Conservation (phyloP, 2,329 filamentous ascomycete genomes). For the Diaporthe ampelina region DNA sequence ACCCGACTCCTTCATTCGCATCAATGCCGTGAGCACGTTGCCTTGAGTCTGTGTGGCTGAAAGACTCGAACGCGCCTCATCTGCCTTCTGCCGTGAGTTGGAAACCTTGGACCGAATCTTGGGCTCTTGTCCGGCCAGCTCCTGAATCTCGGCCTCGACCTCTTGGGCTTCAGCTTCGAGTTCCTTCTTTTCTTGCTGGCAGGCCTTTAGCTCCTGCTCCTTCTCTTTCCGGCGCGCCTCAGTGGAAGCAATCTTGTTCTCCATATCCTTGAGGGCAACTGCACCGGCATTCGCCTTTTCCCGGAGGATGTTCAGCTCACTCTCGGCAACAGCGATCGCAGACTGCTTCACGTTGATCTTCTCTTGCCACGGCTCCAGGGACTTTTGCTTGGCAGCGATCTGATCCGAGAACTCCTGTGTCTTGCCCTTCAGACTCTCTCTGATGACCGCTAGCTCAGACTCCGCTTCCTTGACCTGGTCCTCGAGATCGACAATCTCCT, state of each 20-base stretch:
- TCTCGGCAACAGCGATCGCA: conserved; percentile 92
- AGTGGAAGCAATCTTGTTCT: conserved; percentile 82
- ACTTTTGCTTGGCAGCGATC: conserved; percentile 92
- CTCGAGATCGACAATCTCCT: conserved; percentile 84
- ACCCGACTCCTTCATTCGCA: conserved; percentile 95
- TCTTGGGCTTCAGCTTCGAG: conserved; percentile 82
- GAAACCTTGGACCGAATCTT: conserved; percentile 88
- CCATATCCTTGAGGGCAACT: conserved; percentile 84
- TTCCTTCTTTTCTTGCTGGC: conserved; percentile 78
- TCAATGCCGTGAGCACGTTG: conserved; percentile 90
- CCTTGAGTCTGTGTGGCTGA: conserved; percentile 92
- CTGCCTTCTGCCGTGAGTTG: conserved; percentile 91
- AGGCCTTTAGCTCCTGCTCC: conserved; percentile 79
- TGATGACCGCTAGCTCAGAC: conserved; percentile 83
- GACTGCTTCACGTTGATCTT: conserved; percentile 98
- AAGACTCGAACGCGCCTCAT: conserved; percentile 92
- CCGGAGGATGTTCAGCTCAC: conserved; percentile 90
- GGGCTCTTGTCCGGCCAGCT: conserved; percentile 83
- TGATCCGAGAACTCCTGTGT: conserved; percentile 95
- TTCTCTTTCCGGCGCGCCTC: conserved; percentile 81
- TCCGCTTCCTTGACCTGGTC: conserved; percentile 83
- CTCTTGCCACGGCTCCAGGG: conserved; percentile 94
- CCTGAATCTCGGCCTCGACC: conserved; percentile 79
- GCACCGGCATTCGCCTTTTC: conserved; percentile 92
- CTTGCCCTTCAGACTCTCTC: conserved; percentile 92